Base-by-base conservation (phyloP, 148 eudicot species). In the Spergularia bocconei region DNA sequence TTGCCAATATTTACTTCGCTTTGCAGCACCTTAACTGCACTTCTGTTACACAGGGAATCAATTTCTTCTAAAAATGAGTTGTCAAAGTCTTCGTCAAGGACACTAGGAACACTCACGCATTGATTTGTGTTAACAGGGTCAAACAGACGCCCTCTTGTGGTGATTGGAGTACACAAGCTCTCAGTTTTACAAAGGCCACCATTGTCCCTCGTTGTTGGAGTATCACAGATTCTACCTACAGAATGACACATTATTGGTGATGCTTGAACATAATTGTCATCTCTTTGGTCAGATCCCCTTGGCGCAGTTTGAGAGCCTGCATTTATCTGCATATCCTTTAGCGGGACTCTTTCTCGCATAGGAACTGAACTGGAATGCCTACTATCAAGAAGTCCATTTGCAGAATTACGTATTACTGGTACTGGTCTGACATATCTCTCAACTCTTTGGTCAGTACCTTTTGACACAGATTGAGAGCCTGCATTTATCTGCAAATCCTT, bases 61-160 rank as follows among this genome's bases (percentile, higher is more conserved):
- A 94, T 88, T 82, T 90, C 85, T 69, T 87, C 86, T 29, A 94
- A 73, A 77, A 91, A 79, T 39, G 84, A 73, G 20, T 86, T 89
- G 75, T 91, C 96, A 83, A 94, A 83, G 60, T 84, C 96, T 23
- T 87, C 93, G 68, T 86, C 89, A 47, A 85, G 82, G 65, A 78
- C 53, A 83, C 77, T 74, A 72, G 82, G 63, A 21, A 58, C 56
- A 19, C 60, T 63, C 15, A 81, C 82, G 75, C 83, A 63, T 69
- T 75, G 76, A 60, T 71, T 81, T 36, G 76, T 21, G 29, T 65
- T 71, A 78, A 71, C 74, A 60, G 51, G 74, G 16, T 39, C 83
- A 55, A 36, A 74, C 57, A 55, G 75, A 57, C 72, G 77, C 41
- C 73, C 77, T 59, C 78, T 81, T 72, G 78, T 58, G 63, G 64